These are phyloP conservation scores for Tagetes patula DNA, from an alignment of 129 eudicot genomes.

Conservation along the genomic window DNA sequence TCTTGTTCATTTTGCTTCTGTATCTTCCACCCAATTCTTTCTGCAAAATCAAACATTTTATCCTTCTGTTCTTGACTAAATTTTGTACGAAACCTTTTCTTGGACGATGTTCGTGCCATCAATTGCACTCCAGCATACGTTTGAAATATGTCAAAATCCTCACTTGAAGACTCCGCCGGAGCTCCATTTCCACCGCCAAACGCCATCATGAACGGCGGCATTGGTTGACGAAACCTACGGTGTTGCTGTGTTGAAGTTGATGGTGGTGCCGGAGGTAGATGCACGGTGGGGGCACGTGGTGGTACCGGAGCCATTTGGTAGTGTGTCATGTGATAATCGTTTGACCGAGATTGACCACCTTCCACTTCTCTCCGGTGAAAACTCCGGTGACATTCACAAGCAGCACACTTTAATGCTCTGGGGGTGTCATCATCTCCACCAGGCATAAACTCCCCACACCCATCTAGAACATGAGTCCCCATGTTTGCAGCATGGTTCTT, in stretches of 20 bases:
- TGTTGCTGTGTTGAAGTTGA: constrained; percentile 30
- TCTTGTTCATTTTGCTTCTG: constrained; percentile 79
- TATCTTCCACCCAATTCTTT: constrained; percentile 73
- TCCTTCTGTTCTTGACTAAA: constrained; percentile 75
- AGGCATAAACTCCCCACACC: constrained; percentile 96
- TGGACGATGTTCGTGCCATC: constrained; percentile 32
- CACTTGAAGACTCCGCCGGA: constrained; percentile 76
- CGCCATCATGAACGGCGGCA: constrained; percentile 63
- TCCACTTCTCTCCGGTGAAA: constrained; percentile 73
- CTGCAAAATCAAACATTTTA: constrained; percentile 68
- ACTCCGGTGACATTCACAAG: constrained; percentile 88
- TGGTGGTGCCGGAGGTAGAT: constrained; percentile 29
- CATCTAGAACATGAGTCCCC: constrained; percentile 72
- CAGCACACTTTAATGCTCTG: constrained; percentile 73
- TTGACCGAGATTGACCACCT: constrained; percentile 32
- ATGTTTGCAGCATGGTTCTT: constrained; percentile 74
- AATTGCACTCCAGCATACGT: constrained; percentile 30
- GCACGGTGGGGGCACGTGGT: constrained; percentile 18
- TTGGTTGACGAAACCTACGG: constrained; percentile 33
- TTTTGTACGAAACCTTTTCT: constrained; percentile 77
- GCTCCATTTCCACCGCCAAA: constrained; percentile 57
- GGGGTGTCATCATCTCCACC: constrained; percentile 62
- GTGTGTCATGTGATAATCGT: constrained; percentile 10
- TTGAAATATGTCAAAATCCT: constrained; percentile 61
- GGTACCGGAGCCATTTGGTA: not conserved